phyloP scores from a whole-genome alignment of 371 early-diverging fungal genomes.

The Dinochytrium kinnereticum region DNA sequence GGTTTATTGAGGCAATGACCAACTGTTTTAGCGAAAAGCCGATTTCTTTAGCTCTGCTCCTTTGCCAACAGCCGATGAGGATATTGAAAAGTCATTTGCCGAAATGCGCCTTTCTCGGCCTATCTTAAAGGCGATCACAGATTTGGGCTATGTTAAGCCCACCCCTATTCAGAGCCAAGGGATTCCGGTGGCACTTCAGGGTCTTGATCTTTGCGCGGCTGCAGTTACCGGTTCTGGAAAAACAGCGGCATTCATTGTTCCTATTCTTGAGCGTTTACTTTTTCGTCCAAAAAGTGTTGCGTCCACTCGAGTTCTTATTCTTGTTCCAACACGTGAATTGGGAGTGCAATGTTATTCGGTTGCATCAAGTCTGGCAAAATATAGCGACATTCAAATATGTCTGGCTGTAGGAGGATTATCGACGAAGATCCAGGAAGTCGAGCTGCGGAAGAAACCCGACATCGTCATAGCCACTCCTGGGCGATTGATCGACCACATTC shows the following conservation, averaged over 20 bases:
- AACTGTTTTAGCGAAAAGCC: slow-evolving; percentile 42
- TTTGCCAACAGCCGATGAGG: slow-evolving; percentile 7
- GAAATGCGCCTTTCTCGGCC: slow-evolving; percentile 93
- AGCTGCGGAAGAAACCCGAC: slow-evolving; percentile 91
- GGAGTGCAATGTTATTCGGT: slow-evolving; percentile 96
- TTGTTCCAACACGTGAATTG: slow-evolving; percentile 99
- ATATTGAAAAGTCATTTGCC: slow-evolving; percentile 68
- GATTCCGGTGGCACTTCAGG: slow-evolving; percentile 96
- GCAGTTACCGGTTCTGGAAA: slow-evolving; percentile 99
- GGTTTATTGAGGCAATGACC: background rate
- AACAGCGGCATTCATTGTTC: slow-evolving; percentile 98
- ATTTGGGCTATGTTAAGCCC: slow-evolving; percentile 90
- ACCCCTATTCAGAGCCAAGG: slow-evolving; percentile 97
- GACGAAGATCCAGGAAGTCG: slow-evolving; percentile 89
- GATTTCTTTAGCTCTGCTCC: slow-evolving; percentile 52
- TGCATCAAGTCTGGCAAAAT: slow-evolving; percentile 82
- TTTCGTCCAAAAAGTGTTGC: slow-evolving; percentile 83
- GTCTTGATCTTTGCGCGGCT: slow-evolving; percentile 99
- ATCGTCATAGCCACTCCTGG: slow-evolving; percentile 99
- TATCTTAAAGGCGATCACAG: slow-evolving; percentile 89
- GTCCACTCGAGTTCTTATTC: slow-evolving; percentile 89
- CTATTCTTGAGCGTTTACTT: slow-evolving; percentile 93
- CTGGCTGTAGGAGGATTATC: slow-evolving; percentile 93
- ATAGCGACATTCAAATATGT: slow-evolving; percentile 85
- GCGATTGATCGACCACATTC: slow-evolving; percentile 98